Evolutionary conservation across 352 stramenopile genomes (phyloP), one percentile per base, ranked within the genome.

Genomic region (Phytophthora uliginosa): DNA sequence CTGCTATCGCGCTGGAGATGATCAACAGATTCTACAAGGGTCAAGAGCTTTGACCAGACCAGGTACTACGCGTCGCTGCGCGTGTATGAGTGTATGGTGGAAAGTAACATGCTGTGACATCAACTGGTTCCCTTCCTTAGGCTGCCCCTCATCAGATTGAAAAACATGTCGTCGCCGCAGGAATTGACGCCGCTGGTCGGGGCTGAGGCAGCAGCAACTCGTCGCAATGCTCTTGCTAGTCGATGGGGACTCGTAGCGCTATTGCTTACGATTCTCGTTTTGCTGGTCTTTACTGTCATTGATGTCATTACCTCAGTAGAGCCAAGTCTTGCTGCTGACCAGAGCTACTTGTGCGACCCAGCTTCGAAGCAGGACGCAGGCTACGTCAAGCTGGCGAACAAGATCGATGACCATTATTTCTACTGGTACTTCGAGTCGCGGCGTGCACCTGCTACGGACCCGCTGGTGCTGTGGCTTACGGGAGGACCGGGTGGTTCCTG

Each of bases 401-500:
- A 69, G 26, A 66, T 64, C 20, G 77, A 85, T 28, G 79, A 85
- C 59, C 66, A 85, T 53, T 73, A 83, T 47, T 86, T 89, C 69
- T 91, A 91, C 70, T 89, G 81, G 81, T 83, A 83, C 59, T 76
- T 83, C 47, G 79, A 90, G 70, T 79, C 75, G 18, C 63, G 86
- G 38, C 18, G 73, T 7, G 69, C 77, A 33, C 68, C 84, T 15
- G 71, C 48, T 3, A 83, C 66, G 17, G 82, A 87, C 34, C 92
- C 90, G 28, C 63, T 97, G 20, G 79, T 97, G n/a, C 66, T 90
- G 18, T 89, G 82, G 82, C 77, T 89, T 31, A 83, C 75, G 8
- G 82, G 78, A 28, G 66, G 59, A 13, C 81, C 81, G 12, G 81
- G 81, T 7, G 71, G 69, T 28, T 87, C 78, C n/a, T 83, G 75